Evolutionary conservation across 2,329 filamentous ascomycete genomes (phyloP).

Genomic region (Eutypa lata): DNA sequence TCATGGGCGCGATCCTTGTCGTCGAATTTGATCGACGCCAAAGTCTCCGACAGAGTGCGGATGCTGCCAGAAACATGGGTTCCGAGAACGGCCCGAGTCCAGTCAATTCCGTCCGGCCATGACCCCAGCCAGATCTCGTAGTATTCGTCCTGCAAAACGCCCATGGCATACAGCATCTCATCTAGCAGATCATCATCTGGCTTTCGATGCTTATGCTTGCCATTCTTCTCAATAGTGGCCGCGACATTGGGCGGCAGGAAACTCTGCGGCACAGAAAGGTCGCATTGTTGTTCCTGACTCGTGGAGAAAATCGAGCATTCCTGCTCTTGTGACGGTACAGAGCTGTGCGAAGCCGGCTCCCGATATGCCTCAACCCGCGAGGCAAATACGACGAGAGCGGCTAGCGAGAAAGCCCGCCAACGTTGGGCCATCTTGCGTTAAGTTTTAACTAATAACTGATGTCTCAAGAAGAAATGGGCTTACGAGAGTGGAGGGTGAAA

Average conservation of each 20-base stretch:
- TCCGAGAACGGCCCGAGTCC: conserved; percentile 83
- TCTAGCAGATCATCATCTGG: conserved; percentile 34
- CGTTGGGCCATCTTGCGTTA: not conserved
- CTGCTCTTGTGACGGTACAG: not conserved
- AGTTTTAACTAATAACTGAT: not conserved
- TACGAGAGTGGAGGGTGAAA: not conserved
- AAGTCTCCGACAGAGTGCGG: conserved; percentile 63
- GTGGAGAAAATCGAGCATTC: conserved; percentile 22
- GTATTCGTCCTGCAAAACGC: conserved; percentile 73
- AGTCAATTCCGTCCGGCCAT: conserved; percentile 87
- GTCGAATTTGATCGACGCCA: conserved; percentile 34
- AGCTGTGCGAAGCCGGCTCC: not conserved
- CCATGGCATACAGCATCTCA: conserved; percentile 61
- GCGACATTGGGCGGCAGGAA: conserved; percentile 17
- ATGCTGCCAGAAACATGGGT: conserved; percentile 76
- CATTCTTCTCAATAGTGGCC: conserved; percentile 1
- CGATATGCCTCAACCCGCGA: not conserved
- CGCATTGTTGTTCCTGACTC: conserved; percentile 12
- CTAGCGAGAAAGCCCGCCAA: not conserved
- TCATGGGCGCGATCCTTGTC: conserved; percentile 31
- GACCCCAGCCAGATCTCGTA: conserved; percentile 75
- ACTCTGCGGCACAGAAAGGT: conserved; percentile 20
- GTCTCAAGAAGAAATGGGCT: not conserved
- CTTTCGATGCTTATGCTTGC: conserved; percentile 1
- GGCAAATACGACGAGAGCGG: not conserved